A percentile compares a stretch with the other conserved stretches of the same genome.
Conservation (phyloP, 2,329 filamentous ascomycete genomes). For the Nannizzia gypsea region DNA sequence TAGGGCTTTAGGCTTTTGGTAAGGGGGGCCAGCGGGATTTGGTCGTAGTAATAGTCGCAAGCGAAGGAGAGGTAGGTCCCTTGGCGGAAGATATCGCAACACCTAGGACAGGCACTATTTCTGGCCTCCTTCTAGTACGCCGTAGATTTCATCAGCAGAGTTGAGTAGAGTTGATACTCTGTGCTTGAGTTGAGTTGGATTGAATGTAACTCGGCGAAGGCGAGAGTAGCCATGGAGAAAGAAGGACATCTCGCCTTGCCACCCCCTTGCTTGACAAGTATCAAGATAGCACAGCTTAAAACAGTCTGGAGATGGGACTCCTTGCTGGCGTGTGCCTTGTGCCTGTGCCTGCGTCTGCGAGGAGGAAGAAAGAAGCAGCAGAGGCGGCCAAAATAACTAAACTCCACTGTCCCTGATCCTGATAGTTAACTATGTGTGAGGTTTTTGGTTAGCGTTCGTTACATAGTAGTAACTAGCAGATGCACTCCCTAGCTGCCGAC, state of each 20-base stretch:
- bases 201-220: neutral
- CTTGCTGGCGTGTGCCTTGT: too few species aligned
- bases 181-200: too few species aligned
- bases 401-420: neutral
- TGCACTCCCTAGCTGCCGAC: neutral
- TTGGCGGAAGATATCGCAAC: neutral
- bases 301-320: neutral
- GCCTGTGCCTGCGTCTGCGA: neutral
- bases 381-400: neutral
- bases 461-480: too few species aligned
- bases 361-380: neutral
- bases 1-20: neutral
- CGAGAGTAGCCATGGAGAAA: neutral
- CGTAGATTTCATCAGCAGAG: neutral
- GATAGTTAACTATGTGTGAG: too few species aligned
- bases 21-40: neutral
- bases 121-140: neutral
- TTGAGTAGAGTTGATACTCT: too few species aligned
- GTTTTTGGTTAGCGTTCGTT: too few species aligned
- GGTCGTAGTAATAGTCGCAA: neutral
- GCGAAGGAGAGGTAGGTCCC: neutral
- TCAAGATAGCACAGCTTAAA: neutral
- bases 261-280: neutral
- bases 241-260: neutral
- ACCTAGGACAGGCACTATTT: too few species aligned